Evolutionary conservation across 805 yeast species (phyloP), one percentile per base, ranked within the genome.

Genomic region (Cyberlindnera xylosilytica): DNA sequence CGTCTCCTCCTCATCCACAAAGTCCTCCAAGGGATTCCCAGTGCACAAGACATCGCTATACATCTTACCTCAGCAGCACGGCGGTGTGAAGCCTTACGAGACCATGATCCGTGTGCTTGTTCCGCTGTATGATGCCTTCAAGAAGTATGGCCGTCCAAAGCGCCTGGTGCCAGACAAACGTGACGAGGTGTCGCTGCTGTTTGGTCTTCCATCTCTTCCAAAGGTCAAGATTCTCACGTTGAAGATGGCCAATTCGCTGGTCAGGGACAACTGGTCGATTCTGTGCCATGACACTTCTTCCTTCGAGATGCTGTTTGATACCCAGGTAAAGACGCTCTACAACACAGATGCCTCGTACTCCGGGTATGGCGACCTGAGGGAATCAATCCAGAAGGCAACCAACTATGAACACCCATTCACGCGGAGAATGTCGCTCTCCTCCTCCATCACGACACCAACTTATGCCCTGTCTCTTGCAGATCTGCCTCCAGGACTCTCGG

Each of bases 141-240:
- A 73, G 55, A 60, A 85, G 36, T 85, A 85, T 54, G 95, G 95
- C 8, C 70, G 93, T 51, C 93, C 95, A 1, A 66, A 69, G 33
- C 78, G 72, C 50, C 70, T 85, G 49, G 68, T 72, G 42, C 76
- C 87, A 17, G 74, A 75, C 51, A 80, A 82, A 60, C 65, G 64
- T 13, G 76, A 81, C 51, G 62, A 66, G 16, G 54, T 66, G 1
- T 80, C 87, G 2, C 58, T 85, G 53, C 64, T 85, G 26, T 85
- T 83, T 65, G 91, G 83, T 0, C 68, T 85, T 46, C 95, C 95
- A 5, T 76, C 80, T 18, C 69, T 86, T 53, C 95, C 95, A 3
- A 79, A 74, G 45, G 77, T 79, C 24, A 76, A 79, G 52, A 81
- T 81, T 47, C 55, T 85, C 60, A 41, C 49, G 2, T 16, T 39